These are phyloP conservation scores for Blastobotrys raffinosifermentans DNA, from an alignment of 1,139 yeast species.

Conservation along the genomic window DNA sequence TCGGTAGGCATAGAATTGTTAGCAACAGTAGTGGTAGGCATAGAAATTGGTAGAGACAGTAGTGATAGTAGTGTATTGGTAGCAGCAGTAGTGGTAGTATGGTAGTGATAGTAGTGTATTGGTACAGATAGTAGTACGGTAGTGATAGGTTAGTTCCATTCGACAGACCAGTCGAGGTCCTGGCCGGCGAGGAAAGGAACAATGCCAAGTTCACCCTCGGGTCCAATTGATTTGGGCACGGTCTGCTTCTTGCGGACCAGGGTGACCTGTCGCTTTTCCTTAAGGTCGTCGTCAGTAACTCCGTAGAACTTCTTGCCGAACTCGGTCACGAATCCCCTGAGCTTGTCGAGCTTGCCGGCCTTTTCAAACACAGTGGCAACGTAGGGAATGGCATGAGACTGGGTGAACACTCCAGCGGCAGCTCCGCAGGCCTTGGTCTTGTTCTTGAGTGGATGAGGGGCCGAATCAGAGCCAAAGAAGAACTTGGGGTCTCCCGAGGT, in stretches of 20 bases:
- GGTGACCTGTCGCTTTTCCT: constrained; percentile 25
- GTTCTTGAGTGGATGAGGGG: constrained; percentile 83
- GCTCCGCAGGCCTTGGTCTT: constrained; percentile 78
- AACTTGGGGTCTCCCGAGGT: constrained; percentile 88
- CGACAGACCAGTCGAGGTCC: constrained; percentile 63
- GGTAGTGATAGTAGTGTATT: not conserved
- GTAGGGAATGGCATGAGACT: constrained; percentile 73
- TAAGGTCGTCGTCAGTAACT: constrained; percentile 37
- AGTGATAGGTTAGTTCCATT: constrained; percentile 44
- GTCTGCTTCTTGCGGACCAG: constrained; percentile 43
- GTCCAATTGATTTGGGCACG: constrained; percentile 49
- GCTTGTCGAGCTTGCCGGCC: constrained; percentile 53
- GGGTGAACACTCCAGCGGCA: constrained; percentile 97
- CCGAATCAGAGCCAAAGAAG: constrained; percentile 95
- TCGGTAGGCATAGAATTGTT: no score
- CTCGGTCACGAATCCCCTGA: constrained; percentile 69
- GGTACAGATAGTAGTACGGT: not conserved
- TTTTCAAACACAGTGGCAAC: constrained; percentile 81
- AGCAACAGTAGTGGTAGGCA: no score
- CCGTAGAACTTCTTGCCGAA: constrained; percentile 69
- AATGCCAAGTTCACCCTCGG: constrained; percentile 46
- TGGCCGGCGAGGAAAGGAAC: constrained; percentile 92
- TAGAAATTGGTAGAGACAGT: no score
- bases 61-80: no score
- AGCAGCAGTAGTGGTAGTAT: not conserved